Base-by-base conservation (phyloP, 208 protist species). In the Trypanosoma avium region DNA sequence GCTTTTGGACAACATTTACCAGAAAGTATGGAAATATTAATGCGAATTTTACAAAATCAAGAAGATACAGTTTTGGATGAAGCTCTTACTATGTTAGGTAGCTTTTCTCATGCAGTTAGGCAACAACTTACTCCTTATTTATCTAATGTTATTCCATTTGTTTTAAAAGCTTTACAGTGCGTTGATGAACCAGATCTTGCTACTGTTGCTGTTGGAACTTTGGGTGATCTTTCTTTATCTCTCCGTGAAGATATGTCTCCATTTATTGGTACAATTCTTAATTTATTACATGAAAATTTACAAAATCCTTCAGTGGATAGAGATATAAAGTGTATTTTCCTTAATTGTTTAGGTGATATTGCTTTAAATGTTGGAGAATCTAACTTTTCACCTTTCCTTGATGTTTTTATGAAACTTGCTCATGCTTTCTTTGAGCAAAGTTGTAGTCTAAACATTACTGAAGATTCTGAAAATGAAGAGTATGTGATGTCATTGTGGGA, bases 341-440 rank as follows among this genome's bases (percentile, higher is more conserved):
- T 98, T 36, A 77, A 79, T 35, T 94, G 86, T 77, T 92, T 99
- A 50, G 96, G 97, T 32, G 98, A 99, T 72, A 93, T 99, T 42
- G 96, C 97, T 4, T 63, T 99, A 7, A 93, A 97, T 55, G 89
- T 98, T 24, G 75, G 75, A 21, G 84, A 81, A 9, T 61, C 48
- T n/a, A 55, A 73, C 17, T 98, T 99, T 67, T 75, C 82, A 35
- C 83, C 82, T 19, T 98, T 97, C 81, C 70, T 98, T 24, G 36
- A 53, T 27, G 56, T 63, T 10, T 84, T 98, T 38, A 86, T 98
- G 81, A 46, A 57, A 27, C 67, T 98, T 54, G 75, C 97, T 4
- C 40, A 85, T 3, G 43, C 61, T 7, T 78, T 93, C 53, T 93
- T 88, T 68, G 56, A 79, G 49, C 79, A 79, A 4, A 92, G 82